Base-by-base conservation (phyloP, 176 grass and related monocot species). In the Musa itinerans region DNA sequence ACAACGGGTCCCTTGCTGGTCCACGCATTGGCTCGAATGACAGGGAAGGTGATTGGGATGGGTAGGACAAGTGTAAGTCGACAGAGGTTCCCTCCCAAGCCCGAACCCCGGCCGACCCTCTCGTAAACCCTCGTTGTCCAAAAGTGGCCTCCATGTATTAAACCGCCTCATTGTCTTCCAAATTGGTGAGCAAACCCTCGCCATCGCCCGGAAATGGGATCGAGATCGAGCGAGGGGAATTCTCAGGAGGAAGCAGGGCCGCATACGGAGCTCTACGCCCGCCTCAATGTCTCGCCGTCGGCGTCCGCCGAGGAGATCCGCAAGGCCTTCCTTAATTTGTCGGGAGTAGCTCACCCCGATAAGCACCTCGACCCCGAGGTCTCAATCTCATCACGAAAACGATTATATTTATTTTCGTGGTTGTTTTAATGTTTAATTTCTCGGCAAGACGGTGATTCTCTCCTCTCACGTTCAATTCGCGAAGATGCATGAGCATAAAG, bases 291-390 rank as follows among this genome's bases (percentile, higher is more conserved):
- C 22, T 27, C 72, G 72, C 72, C 72, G 22, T 56, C 72, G 72
- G 72, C 72, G 5, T 56, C 72, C 14, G 12, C 52, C 14, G 72
- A 74, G 53, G 72, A 74, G 15, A 74, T 74, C 24, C 72, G 72
- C 24, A 54, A 56, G 23, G 72, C 72, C 23, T 74, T 56, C 52
- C 72, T 24, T 27, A 17, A 54, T 13, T 74, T 50, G 72, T 54
- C 72, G 24, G 53, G 14, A 17, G 53, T 74, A 27, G 52, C 72
- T 15, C 72, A 74, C 52, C 72, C 72, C 24, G 72, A 74, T 27
- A 74, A 74, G 53, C 72, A 74, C 72, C 52, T 34, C 23, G 53
- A 74, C 1, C 72, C 72, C 11, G 53, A 74, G 52, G 72, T 74
- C 11, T 23, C 52, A 3, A 25, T 68, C 65, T 68, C 24, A 34